A percentile compares a stretch with the other conserved stretches of the same genome.
phyloP scores from a whole-genome alignment of 192 early-diverging fungal species.

The Umbelopsis sp. region DNA sequence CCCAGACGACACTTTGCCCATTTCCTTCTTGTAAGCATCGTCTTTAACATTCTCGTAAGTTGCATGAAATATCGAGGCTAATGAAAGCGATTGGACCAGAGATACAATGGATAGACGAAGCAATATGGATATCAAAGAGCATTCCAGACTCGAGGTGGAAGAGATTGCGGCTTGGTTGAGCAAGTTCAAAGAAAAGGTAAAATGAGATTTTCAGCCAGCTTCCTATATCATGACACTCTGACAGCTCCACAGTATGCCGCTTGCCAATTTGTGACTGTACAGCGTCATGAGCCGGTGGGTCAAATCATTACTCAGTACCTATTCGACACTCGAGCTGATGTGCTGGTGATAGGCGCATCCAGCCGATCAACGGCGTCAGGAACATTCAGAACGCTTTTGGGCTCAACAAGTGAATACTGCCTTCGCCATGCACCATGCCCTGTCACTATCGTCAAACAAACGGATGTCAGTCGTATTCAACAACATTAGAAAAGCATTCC shows the following conservation, averaged over 20 bases:
- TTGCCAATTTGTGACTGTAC: neutral
- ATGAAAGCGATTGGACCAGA: neutral
- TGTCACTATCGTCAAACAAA: constrained; percentile 7
- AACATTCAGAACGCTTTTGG: neutral
- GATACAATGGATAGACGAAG: neutral
- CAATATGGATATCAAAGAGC: neutral
- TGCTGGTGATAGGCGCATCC: constrained; percentile 5
- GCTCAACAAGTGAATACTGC: constrained; percentile 5
- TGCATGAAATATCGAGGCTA: neutral
- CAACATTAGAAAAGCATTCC: neutral
- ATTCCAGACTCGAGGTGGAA: neutral
- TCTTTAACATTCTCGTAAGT: too few relatives aligned
- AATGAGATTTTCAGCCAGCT: neutral
- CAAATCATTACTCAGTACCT: constrained; percentile 2
- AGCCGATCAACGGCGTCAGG: neutral
- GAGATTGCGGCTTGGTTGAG: neutral
- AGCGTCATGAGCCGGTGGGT: constrained; percentile 3
- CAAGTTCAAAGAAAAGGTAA: neutral
- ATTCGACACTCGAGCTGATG: neutral
- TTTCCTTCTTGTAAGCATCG: neutral
- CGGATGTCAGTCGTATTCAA: neutral
- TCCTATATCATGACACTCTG: neutral
- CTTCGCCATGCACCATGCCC: neutral
- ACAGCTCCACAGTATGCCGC: neutral
- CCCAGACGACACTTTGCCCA: neutral